Evolutionary conservation across 75 land plant genomes (phyloP).

Genomic region (Larix kaempferi): DNA sequence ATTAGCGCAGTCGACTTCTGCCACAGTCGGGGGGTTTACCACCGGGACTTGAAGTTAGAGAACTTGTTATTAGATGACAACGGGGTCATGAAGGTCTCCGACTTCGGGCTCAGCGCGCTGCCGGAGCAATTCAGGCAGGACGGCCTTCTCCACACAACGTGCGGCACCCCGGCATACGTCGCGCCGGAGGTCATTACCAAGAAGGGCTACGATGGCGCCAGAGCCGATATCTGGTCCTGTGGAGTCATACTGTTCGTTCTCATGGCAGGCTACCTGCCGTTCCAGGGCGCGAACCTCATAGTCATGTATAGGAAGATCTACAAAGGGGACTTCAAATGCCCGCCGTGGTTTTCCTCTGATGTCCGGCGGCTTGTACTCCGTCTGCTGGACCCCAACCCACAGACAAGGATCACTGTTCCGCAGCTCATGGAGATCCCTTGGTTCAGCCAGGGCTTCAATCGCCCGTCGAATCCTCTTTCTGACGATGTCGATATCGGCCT

Average conservation of each 20-base stretch:
- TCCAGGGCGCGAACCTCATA: constrained; percentile 41
- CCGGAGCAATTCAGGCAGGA: constrained; percentile 43
- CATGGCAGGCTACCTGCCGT: constrained; percentile 56
- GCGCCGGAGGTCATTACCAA: constrained; percentile 54
- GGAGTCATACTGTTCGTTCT: constrained; percentile 53
- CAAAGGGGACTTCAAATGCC: constrained; percentile 42
- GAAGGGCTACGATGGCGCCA: constrained; percentile 56
- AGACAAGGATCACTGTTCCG: constrained; percentile 33
- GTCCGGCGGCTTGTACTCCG: constrained; percentile 22
- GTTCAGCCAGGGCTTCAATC: constrained; percentile 26
- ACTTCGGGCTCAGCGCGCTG: constrained; percentile 57
- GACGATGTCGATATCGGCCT: background rate
- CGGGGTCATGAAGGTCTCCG: constrained; percentile 48
- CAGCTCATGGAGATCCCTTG: constrained; percentile 23
- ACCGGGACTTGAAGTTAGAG: constrained; percentile 62
- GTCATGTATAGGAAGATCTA: constrained; percentile 45
- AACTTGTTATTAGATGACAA: constrained; percentile 50
- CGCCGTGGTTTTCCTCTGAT: constrained; percentile 44
- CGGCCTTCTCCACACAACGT: constrained; percentile 61
- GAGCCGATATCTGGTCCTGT: constrained; percentile 52
- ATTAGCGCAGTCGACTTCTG: constrained; percentile 51
- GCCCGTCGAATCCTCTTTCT: constrained; percentile 7
- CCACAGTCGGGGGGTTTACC: constrained; percentile 54
- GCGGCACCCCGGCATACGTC: constrained; percentile 64
- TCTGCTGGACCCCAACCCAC: constrained; percentile 65